Evolutionary conservation across 345 rosid genomes (phyloP), one percentile per base, ranked within the genome.

Genomic region (Citrus maxima): DNA sequence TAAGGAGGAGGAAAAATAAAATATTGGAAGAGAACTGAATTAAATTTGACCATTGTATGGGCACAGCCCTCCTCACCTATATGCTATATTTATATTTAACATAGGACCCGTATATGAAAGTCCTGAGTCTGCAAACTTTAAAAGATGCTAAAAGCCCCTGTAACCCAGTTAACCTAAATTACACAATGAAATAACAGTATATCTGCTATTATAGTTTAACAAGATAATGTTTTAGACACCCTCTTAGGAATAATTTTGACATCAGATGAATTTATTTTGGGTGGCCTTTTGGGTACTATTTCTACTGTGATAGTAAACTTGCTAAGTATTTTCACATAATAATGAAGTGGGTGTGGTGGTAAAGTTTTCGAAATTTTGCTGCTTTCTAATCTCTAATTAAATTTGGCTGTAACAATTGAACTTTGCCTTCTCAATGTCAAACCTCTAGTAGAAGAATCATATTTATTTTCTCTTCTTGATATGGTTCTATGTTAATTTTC

Each of bases 401-500:
- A 61, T 19, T 74, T 72, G 40, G 63, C n/a, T 25, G 55, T 60
- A 28, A 60, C 21, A 61, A 74, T 62, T 55, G 61, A 60, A 42
- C 56, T n/a, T 2, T 3, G 5, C 27, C 32, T 74, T 61, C 27
- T 61, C 38, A 40, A 40, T 24, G 37, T 9, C 38, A 61, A 32
- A 37, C 40, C 21, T 28, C 42, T 8, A 12, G 22, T 16, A 54
- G 28, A 40, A 63, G 18, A 10, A 49, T 51, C 22, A 18, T 34
- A 22, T 55, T 80, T 38, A 35, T 68, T 16, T 7, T 70, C 37
- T 21, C 2, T 75, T 4, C 21, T 30, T 75, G 13, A 4, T 51
- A 19, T 68, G 73, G 78, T 49, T 49, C 32, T 70, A 27, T 9
- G 25, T 69, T 79, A 71, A 37, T 55, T 59, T 78, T 55, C n/a